Evolutionary conservation across 768 basidiomycete genomes (phyloP).

Genomic region (Roridomyces roridus): DNA sequence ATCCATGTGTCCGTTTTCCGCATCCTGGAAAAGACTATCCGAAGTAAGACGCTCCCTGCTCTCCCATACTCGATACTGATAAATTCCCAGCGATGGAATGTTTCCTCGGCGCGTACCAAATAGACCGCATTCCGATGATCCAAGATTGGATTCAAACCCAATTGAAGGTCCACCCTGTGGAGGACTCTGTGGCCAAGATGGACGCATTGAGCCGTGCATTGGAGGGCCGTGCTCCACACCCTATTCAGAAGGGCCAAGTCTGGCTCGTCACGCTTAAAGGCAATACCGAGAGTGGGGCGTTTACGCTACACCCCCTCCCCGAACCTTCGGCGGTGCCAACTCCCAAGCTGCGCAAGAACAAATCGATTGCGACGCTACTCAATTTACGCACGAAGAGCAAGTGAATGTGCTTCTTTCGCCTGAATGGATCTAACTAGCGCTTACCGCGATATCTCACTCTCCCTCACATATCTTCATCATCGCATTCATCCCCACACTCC

Average conservation of each 20-base stretch:
- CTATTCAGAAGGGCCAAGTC: constrained; percentile 17
- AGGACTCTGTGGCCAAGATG: constrained; percentile 24
- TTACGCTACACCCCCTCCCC: constrained; percentile 8
- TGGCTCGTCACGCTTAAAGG: constrained; percentile 18
- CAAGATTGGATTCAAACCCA: constrained; percentile 43
- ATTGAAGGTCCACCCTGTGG: constrained; percentile 25
- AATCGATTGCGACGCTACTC: constrained; percentile 16
- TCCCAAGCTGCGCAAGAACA: constrained; percentile 14
- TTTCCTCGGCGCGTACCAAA: constrained; percentile 49
- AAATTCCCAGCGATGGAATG: constrained; percentile 50
- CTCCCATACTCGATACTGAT: not conserved
- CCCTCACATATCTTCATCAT: too few species aligned
- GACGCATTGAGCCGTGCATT: constrained; percentile 2
- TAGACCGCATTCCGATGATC: constrained; percentile 39
- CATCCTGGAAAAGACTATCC: constrained; percentile 45
- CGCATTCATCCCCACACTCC: not conserved
- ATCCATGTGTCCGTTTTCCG: constrained; percentile 48
- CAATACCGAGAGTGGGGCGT: not conserved
- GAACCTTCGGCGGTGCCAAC: not conserved
- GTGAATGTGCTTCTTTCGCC: not conserved
- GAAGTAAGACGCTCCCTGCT: constrained; percentile 34
- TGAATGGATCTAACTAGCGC: not conserved
- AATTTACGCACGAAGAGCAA: constrained; percentile 8
- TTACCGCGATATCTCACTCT: too few species aligned
- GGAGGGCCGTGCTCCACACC: constrained; percentile 12